Evolutionary conservation across 2,329 filamentous ascomycete genomes (phyloP).

Genomic region (Trichoderma sp.): DNA sequence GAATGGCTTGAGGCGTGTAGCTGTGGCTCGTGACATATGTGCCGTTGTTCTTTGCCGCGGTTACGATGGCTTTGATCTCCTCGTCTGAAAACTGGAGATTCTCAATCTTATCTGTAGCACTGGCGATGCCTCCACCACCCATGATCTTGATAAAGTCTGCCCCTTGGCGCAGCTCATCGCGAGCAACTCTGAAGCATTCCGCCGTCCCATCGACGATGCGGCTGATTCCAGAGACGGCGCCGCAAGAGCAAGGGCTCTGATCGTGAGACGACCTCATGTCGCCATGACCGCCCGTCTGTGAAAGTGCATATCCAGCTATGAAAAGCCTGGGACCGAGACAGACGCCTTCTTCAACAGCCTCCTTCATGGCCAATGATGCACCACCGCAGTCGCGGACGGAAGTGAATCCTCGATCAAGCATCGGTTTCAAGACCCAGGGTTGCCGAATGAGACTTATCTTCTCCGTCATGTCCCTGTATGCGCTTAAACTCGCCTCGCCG

Average conservation of each 20-base stretch:
- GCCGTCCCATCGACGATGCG: slow-evolving; percentile 57
- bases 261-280: slow-evolving; percentile 51
- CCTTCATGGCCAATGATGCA: slow-evolving; percentile 55
- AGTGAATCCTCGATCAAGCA: slow-evolving; percentile 61
- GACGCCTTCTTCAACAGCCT: slow-evolving; percentile 58
- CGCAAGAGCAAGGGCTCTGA: slow-evolving; percentile 49
- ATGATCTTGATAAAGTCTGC: slow-evolving; percentile 67
- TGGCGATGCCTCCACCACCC: slow-evolving; percentile 59
- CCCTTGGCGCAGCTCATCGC: slow-evolving; percentile 59
- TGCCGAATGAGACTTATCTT: slow-evolving; percentile 48
- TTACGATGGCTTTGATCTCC: slow-evolving; percentile 58
- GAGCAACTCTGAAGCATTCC: slow-evolving; percentile 55
- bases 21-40: slow-evolving; percentile 62
- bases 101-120: slow-evolving; percentile 57
- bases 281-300: slow-evolving; percentile 62
- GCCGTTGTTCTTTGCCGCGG: slow-evolving; percentile 51
- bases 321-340: slow-evolving; percentile 59
- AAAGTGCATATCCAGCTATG: slow-evolving; percentile 56
- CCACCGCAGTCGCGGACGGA: slow-evolving; percentile 62
- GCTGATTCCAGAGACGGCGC: slow-evolving; percentile 43
- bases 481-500: slow-evolving; percentile 36
- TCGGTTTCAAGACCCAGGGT: slow-evolving; percentile 52
- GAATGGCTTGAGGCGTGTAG: slow-evolving; percentile 58
- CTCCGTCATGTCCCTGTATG: slow-evolving; percentile 39
- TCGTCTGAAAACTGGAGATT: slow-evolving; percentile 59